Percentiles rank a stretch among this genome's conserved stretches.
Conservation (phyloP, 1,284 basidiomycete species). For the Leccinum pallidistipes region DNA sequence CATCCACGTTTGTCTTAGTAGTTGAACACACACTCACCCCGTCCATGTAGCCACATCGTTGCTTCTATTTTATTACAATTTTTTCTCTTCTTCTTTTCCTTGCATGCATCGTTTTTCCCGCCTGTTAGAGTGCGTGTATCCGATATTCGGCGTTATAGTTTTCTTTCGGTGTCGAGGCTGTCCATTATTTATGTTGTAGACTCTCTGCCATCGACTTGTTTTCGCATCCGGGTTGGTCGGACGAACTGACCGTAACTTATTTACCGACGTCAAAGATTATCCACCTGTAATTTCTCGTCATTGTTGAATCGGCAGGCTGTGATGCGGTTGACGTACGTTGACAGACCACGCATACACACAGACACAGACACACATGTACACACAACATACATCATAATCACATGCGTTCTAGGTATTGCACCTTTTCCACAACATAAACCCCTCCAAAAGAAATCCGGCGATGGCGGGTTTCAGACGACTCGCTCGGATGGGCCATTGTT, state of each 20-base stretch:
- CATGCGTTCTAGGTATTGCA: too few species aligned
- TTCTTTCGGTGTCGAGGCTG: not conserved
- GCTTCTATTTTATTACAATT: not conserved
- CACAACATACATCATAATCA: not conserved
- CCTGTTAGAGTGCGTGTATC: constrained; percentile 14
- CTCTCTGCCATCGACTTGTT: constrained; percentile 10
- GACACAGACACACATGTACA: not conserved
- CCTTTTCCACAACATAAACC: too few species aligned
- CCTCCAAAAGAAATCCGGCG: not conserved
- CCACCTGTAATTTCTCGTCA: constrained; percentile 9
- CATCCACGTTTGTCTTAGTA: constrained; percentile 4
- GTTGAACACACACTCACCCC: constrained; percentile 1
- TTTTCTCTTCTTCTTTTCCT: not conserved
- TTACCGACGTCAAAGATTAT: constrained; percentile 11
- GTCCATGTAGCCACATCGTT: constrained; percentile 16
- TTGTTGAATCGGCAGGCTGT: not conserved
- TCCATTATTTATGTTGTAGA: constrained; percentile 24
- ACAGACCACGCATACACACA: not conserved
- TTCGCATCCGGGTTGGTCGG: constrained; percentile 12
- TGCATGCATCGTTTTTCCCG: constrained; percentile 5
- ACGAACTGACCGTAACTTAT: constrained; percentile 1
- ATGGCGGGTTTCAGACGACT: not conserved
- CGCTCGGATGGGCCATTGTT: not conserved
- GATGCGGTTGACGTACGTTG: not conserved
- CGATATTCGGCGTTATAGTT: constrained; percentile 4